Evolutionary conservation across 2,329 filamentous ascomycete species (phyloP).

Genomic region (Ceratocystis papillata): DNA sequence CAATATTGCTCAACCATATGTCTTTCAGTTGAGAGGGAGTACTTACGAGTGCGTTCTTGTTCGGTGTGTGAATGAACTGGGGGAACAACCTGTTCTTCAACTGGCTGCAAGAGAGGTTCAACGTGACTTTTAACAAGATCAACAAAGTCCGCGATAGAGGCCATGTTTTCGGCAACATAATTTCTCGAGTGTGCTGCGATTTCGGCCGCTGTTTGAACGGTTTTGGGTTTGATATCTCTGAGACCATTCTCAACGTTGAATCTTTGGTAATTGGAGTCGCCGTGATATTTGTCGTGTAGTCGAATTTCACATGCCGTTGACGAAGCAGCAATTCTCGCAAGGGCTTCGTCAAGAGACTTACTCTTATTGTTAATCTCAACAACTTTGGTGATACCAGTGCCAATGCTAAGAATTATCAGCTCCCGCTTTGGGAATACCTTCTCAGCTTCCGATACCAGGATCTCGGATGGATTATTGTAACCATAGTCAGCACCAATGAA

Average conservation of each 20-base stretch:
- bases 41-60: too few species aligned
- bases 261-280: constrained; percentile 26
- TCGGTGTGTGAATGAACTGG: accelerated
- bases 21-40: too few species aligned
- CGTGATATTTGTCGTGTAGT: constrained; percentile 25
- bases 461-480: constrained; percentile 30
- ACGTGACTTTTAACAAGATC: too few species aligned
- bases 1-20: too few species aligned
- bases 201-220: accelerated
- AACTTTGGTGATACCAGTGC: constrained; percentile 28
- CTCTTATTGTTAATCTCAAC: constrained; percentile 25
- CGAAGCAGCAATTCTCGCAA: neutral
- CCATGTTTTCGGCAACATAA: accelerated
- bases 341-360: accelerated
- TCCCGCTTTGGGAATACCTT: constrained; percentile 26
- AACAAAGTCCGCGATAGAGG: accelerated
- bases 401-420: constrained; percentile 28
- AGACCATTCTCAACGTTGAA: constrained; percentile 30
- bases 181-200: too few species aligned
- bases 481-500: constrained; percentile 30
- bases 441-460: constrained; percentile 29
- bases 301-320: neutral
- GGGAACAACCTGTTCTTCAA: too few species aligned
- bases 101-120: accelerated
- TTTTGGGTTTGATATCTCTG: too few species aligned